Evolutionary conservation across 83 land plant species (phyloP).

Genomic region (Thuja plicata): DNA sequence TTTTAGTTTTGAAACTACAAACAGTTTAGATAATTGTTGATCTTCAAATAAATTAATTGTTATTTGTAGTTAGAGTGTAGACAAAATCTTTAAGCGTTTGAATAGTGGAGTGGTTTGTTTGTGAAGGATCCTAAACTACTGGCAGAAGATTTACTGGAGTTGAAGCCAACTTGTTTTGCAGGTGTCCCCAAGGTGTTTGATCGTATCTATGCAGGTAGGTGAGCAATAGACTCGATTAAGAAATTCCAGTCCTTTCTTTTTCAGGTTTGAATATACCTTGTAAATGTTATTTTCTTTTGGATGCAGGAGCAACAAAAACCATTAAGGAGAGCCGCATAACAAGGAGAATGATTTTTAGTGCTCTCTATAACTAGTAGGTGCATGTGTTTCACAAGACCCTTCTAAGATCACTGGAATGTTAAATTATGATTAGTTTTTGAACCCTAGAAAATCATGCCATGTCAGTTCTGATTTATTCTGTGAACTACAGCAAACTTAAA

Average conservation of each 20-base stretch:
- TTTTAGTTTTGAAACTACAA: not conserved
- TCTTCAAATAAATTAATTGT: not conserved
- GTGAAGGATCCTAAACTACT: slow-evolving; percentile 72
- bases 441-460: not conserved
- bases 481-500: slow-evolving; percentile 64
- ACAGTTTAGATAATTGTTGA: not conserved
- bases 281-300: not conserved
- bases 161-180: slow-evolving; percentile 89
- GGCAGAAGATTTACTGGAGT: slow-evolving; percentile 76
- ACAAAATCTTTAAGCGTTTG: not conserved
- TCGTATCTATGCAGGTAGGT: slow-evolving; percentile 73
- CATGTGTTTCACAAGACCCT: not conserved
- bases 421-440: slow-evolving; percentile 4
- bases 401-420: not conserved
- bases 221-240: not conserved
- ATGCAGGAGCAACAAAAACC: slow-evolving; percentile 45
- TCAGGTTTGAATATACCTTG: not conserved
- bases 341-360: slow-evolving; percentile 65
- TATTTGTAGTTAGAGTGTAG: not conserved
- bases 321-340: slow-evolving; percentile 57
- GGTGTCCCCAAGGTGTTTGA: slow-evolving; percentile 98
- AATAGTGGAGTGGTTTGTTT: not conserved
- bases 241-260: not conserved
- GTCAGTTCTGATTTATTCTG: not conserved
- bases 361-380: slow-evolving; percentile 72